Evolutionary conservation across 257 asterid genomes (phyloP).

Genomic region (Agastache rugosa): DNA sequence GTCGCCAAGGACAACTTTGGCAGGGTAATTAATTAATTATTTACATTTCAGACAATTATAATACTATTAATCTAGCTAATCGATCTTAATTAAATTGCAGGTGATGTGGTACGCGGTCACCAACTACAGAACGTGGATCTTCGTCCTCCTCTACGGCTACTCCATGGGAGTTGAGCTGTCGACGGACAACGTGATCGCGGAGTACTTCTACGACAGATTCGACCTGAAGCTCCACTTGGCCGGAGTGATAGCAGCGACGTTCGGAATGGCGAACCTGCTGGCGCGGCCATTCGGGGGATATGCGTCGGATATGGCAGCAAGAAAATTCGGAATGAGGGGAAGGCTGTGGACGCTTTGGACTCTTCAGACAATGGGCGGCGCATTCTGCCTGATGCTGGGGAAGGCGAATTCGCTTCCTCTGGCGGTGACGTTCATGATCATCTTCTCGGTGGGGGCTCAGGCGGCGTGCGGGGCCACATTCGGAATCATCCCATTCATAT

Average conservation of each 20-base stretch:
- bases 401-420: conserved; percentile 44
- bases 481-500: conserved; percentile 49
- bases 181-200: conserved; percentile 64
- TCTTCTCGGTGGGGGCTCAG: conserved; percentile 60
- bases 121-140: conserved; percentile 77
- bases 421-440: conserved; percentile 59
- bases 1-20: conserved; percentile 56
- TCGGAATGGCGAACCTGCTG: conserved; percentile 63
- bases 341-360: conserved; percentile 66
- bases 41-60: too few species aligned
- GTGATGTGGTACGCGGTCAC: conserved; percentile 59
- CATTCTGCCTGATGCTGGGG: conserved; percentile 58
- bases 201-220: conserved; percentile 65
- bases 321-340: conserved; percentile 68
- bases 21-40: conserved; percentile 36
- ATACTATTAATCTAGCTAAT: too few species aligned
- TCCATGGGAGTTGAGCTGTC: conserved; percentile 77
- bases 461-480: conserved; percentile 56
- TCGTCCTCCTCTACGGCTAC: conserved; percentile 64
- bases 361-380: conserved; percentile 64
- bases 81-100: too few species aligned
- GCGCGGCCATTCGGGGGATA: conserved; percentile 70
- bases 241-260: conserved; percentile 63
- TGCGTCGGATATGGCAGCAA: conserved; percentile 53
- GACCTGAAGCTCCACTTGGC: conserved; percentile 59